Conservation (phyloP, 305 asterid species). For the Fraxinus dipetala region DNA sequence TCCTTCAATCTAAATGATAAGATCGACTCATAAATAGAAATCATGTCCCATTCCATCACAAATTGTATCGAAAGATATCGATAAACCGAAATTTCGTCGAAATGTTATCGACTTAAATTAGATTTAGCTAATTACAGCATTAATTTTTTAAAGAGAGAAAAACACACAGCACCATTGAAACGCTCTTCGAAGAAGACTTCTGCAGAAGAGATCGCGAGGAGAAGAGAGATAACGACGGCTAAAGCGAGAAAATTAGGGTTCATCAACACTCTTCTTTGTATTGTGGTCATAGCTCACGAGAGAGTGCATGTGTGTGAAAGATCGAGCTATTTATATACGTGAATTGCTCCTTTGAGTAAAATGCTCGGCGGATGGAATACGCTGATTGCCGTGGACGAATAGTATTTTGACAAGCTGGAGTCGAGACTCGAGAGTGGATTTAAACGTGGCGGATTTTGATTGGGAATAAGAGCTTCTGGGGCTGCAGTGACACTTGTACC, state of each 20-base stretch:
- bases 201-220: conserved; percentile 55
- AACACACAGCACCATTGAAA: conserved; percentile 50
- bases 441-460: too few relatives aligned
- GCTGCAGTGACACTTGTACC: too few relatives aligned
- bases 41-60: background rate
- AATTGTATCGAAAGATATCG: conserved; percentile 18
- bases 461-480: too few relatives aligned
- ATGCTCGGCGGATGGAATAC: background rate
- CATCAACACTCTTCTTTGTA: conserved; percentile 33
- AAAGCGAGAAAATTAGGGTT: conserved; percentile 47
- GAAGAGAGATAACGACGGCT: conserved; percentile 44
- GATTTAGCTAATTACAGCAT: background rate
- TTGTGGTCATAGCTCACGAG: conserved; percentile 42
- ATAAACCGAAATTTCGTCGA: background rate
- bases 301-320: background rate
- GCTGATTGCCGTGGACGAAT: background rate
- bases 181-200: conserved; percentile 86
- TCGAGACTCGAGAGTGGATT: background rate
- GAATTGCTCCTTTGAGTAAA: background rate
- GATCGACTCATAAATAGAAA: background rate
- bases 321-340: conserved; percentile 26
- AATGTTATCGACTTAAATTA: background rate
- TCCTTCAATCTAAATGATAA: conserved; percentile 2
- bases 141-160: background rate
- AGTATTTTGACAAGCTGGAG: background rate